Conservation (phyloP, 2,329 filamentous ascomycete genomes). For the Xylariaceae sp. region DNA sequence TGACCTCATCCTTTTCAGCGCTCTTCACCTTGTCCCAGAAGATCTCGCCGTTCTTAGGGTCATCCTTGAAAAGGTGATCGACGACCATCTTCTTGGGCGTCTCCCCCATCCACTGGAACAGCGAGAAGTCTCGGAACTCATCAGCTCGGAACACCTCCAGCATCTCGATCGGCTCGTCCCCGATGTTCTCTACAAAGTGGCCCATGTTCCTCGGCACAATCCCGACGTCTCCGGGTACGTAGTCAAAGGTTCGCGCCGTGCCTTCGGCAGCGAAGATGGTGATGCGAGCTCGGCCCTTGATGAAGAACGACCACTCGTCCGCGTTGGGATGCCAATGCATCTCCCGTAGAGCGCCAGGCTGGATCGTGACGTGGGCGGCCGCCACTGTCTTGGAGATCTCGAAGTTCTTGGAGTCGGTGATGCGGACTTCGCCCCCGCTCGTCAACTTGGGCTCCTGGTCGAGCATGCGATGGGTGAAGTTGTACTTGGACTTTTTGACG, state of each 20-base stretch:
- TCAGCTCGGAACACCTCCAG: conserved; percentile 71
- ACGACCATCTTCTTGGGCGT: conserved; percentile 62
- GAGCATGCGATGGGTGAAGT: conserved; percentile 70
- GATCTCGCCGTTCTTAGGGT: conserved; percentile 55
- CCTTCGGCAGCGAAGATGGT: conserved; percentile 70
- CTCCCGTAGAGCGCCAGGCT: conserved; percentile 68
- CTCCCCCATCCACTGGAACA: conserved; percentile 74
- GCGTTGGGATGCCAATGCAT: conserved; percentile 82
- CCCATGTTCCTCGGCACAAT: conserved; percentile 75
- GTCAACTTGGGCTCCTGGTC: conserved; percentile 63
- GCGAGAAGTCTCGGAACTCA: conserved; percentile 66
- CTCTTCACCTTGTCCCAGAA: conserved; percentile 60
- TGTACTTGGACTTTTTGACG: conserved; percentile 62
- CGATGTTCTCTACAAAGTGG: conserved; percentile 78
- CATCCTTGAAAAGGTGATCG: conserved; percentile 62
- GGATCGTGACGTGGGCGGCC: conserved; percentile 66
- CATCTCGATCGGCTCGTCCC: conserved; percentile 71
- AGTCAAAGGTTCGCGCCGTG: conserved; percentile 71
- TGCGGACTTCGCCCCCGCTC: conserved; percentile 66
- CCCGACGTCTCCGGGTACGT: conserved; percentile 68
- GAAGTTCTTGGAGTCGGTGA: conserved; percentile 74
- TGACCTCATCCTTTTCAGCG: conserved; percentile 55
- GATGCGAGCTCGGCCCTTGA: conserved; percentile 65
- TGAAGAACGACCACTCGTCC: conserved; percentile 80
- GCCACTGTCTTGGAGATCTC: conserved; percentile 69